These are phyloP conservation scores for Tetrahymena elliotti DNA, from an alignment of 73 alveolate species.

Conservation along the genomic window DNA sequence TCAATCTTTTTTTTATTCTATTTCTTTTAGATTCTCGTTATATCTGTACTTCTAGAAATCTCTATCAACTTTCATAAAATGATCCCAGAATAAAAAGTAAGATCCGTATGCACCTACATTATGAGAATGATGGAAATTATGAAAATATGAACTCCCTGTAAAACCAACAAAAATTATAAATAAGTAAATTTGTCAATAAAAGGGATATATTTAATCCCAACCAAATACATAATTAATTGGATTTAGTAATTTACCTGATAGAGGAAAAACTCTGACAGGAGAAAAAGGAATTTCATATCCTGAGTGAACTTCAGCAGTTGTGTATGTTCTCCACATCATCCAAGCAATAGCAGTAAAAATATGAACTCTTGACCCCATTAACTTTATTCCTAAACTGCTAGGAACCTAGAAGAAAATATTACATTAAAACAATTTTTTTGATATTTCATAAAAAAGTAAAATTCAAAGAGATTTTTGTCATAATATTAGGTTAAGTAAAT, in stretches of 20 bases:
- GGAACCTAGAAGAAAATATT: conserved; percentile 32
- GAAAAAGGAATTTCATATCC: conserved; percentile 77
- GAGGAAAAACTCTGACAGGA: conserved; percentile 60
- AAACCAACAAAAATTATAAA: too few relatives aligned
- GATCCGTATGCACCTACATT: conserved; percentile 62
- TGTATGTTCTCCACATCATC: conserved; percentile 45
- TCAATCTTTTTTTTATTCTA: not conserved
- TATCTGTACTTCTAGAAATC: not conserved
- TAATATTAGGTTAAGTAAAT: too few relatives aligned
- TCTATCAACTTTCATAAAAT: not conserved
- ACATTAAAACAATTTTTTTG: not conserved
- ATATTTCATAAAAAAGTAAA: too few relatives aligned
- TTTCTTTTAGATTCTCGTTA: not conserved
- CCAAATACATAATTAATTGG: too few relatives aligned
- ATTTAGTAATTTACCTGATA: conserved; percentile 6
- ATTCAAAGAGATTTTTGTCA: too few relatives aligned
- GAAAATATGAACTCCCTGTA: conserved; percentile 45
- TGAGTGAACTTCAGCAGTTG: conserved; percentile 69
- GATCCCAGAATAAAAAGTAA: conserved; percentile 66
- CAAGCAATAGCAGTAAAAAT: conserved; percentile 47
- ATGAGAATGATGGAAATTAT: conserved; percentile 71
- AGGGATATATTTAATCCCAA: too few relatives aligned
- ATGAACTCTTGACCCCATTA: conserved; percentile 56
- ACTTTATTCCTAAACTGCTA: conserved; percentile 36
- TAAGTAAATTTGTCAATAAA: too few relatives aligned